These are phyloP conservation scores for Trypanosoma boissoni DNA, from an alignment of 208 protist genomes.

Conservation along the genomic window DNA sequence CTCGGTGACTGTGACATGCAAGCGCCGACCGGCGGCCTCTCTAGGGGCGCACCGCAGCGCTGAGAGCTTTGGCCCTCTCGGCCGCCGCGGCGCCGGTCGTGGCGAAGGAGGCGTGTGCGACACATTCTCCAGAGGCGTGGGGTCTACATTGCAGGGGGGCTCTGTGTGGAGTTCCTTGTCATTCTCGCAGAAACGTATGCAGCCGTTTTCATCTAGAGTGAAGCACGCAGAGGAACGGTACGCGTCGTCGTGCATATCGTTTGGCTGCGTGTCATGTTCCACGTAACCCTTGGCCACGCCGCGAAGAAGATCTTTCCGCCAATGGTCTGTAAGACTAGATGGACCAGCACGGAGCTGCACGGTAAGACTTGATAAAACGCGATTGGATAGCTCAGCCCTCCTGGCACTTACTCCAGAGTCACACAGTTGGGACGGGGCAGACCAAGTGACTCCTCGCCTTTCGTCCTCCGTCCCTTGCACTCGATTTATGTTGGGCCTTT, in stretches of 20 bases:
- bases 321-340: slow-evolving; percentile 3
- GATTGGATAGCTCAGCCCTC: background rate
- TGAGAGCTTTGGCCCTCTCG: too few relatives aligned
- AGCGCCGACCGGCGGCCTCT: background rate
- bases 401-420: background rate
- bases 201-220: slow-evolving; percentile 51
- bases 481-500: background rate
- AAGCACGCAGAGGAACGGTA: slow-evolving; percentile 34
- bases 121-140: background rate
- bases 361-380: slow-evolving; percentile 19
- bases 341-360: background rate
- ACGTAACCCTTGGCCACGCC: background rate
- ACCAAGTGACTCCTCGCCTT: too few relatives aligned
- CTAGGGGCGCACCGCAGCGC: slow-evolving; percentile 14
- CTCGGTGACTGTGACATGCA: slow-evolving; percentile 3
- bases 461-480: background rate
- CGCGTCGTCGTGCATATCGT: background rate
- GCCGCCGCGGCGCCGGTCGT: too few relatives aligned
- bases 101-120: slow-evolving; percentile 1
- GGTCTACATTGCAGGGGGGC: background rate
- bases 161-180: background rate
- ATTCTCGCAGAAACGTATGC: slow-evolving; percentile 32
- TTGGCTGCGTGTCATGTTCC: background rate
- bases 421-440: background rate
- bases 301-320: background rate